Percentiles rank a stretch among this genome's conserved stretches.
phyloP scores from a whole-genome alignment of 139 green algal genomes.

The Picochlorum sp. region DNA sequence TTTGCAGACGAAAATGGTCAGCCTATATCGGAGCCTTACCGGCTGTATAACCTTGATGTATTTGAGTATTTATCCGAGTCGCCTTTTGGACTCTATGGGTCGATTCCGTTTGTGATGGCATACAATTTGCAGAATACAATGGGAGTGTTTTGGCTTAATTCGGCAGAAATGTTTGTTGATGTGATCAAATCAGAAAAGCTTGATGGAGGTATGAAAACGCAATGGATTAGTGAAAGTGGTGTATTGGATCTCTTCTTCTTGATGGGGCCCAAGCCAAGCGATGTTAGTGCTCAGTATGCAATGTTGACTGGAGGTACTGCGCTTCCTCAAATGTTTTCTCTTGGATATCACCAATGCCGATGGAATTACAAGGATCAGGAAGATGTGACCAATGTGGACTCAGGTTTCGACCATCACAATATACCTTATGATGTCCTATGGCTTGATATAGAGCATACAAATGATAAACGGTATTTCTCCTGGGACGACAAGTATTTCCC shows the following conservation, averaged over 20 bases:
- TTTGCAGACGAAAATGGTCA: too few relatives aligned
- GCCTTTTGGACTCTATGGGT: slow-evolving; percentile 94
- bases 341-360: slow-evolving; percentile 97
- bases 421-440: slow-evolving; percentile 98
- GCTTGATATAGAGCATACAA: slow-evolving; percentile 99
- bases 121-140: slow-evolving; percentile 58
- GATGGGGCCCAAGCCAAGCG: slow-evolving; percentile 45
- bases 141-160: slow-evolving; percentile 92
- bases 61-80: slow-evolving; percentile 92
- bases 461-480: slow-evolving; percentile 96
- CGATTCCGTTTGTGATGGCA: slow-evolving; percentile 81
- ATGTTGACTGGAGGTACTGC: slow-evolving; percentile 73
- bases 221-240: slow-evolving; percentile 92
- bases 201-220: slow-evolving; percentile 23
- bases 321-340: slow-evolving; percentile 87
- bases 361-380: slow-evolving; percentile 97
- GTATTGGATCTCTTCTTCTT: slow-evolving; percentile 94
- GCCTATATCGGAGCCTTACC: slow-evolving; percentile 77
- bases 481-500: slow-evolving; percentile 89
- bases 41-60: slow-evolving; percentile 99
- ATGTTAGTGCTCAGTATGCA: slow-evolving; percentile 55
- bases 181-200: slow-evolving; percentile 41
- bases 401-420: slow-evolving; percentile 45
- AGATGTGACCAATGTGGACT: slow-evolving; percentile 69
- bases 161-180: slow-evolving; percentile 97